phyloP scores from a whole-genome alignment of 176 grass and related monocot genomes.

The Oryza punctata region DNA sequence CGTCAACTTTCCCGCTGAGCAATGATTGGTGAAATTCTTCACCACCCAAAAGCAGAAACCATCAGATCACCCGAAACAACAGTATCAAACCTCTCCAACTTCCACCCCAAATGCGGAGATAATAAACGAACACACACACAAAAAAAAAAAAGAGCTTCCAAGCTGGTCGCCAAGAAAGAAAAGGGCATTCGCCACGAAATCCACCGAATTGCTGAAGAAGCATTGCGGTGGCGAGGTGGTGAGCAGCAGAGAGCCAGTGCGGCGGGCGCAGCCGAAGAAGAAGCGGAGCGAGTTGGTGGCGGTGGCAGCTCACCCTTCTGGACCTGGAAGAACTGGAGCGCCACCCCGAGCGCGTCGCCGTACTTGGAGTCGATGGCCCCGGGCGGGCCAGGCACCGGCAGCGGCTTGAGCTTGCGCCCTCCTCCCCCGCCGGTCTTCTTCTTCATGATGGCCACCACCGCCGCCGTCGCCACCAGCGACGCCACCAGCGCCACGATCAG shows the following conservation, averaged over 20 bases:
- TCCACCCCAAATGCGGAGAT: background rate
- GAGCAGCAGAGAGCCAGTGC: background rate
- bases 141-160: background rate
- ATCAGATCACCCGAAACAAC: background rate
- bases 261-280: background rate
- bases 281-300: background rate
- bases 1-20: background rate
- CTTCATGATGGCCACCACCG: constrained; percentile 79
- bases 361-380: constrained; percentile 89
- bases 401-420: constrained; percentile 47
- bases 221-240: background rate
- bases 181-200: background rate
- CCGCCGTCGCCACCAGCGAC: constrained; percentile 82
- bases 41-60: background rate
- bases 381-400: constrained; percentile 86
- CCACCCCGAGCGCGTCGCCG: constrained; percentile 70
- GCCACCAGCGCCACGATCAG: constrained; percentile 74
- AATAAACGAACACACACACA: background rate
- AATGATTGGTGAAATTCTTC: background rate
- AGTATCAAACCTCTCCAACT: background rate
- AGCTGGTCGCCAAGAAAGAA: background rate
- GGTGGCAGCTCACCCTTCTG: constrained; percentile 63
- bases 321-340: constrained; percentile 96
- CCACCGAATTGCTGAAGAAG: too few species aligned
- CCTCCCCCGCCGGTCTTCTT: constrained; percentile 30